phyloP scores from a whole-genome alignment of 345 rosid genomes.

The Ailanthus altissimus region DNA sequence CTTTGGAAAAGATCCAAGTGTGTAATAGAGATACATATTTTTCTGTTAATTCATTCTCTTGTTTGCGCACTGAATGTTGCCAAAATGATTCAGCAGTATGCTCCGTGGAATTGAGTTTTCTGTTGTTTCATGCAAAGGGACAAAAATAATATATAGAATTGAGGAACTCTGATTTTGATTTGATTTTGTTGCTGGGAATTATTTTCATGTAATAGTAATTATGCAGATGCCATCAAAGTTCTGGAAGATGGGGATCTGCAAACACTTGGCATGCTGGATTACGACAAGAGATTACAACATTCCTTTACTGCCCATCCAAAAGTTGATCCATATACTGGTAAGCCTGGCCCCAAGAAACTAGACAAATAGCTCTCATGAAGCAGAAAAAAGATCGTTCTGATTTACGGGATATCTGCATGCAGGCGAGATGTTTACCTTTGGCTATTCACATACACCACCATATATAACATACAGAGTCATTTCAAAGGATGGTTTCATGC shows the following conservation, averaged over 20 bases:
- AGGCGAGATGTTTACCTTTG: conserved; percentile 99
- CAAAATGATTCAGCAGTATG: conserved; percentile 6
- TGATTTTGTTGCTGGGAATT: conserved; percentile 4
- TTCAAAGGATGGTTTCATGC: conserved; percentile 93
- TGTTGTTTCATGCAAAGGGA: neutral
- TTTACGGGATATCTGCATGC: conserved; percentile 34
- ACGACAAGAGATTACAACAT: conserved; percentile 90
- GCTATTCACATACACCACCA: conserved; percentile 79
- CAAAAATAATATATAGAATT: neutral
- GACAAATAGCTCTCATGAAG: neutral
- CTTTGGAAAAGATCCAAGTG: neutral
- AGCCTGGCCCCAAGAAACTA: conserved; percentile 9
- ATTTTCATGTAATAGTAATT: conserved; percentile 4
- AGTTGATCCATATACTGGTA: conserved; percentile 94
- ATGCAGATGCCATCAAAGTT: conserved; percentile 83
- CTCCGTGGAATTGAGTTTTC: neutral
- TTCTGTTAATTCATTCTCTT: neutral
- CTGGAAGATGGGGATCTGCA: conserved; percentile 99
- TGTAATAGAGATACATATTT: neutral
- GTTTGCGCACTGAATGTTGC: neutral
- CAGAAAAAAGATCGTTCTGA: conserved; percentile 8
- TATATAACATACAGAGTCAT: conserved; percentile 92
- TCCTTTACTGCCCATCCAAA: conserved; percentile 98
- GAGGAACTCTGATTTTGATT: neutral
- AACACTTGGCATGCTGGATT: conserved; percentile 92